Conservation (phyloP, 176 grass and related monocot species). For the Avena eriantha region DNA sequence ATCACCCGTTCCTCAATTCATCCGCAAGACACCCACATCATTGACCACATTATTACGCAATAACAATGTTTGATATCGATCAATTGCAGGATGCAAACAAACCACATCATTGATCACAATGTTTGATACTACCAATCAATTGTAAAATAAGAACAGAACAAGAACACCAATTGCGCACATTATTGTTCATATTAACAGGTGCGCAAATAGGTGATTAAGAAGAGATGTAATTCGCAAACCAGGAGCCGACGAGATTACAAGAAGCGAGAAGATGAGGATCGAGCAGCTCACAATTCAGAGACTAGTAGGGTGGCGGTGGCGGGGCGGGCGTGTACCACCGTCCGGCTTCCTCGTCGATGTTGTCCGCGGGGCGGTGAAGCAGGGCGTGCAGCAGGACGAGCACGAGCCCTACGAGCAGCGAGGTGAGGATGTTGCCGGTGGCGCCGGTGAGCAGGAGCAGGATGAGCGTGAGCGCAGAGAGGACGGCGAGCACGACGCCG, state of each 20-base stretch:
- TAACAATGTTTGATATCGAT: not conserved
- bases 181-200: slow-evolving; percentile 22
- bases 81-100: not conserved
- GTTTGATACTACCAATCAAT: not conserved
- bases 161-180: slow-evolving; percentile 5
- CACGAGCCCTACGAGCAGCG: slow-evolving; percentile 57
- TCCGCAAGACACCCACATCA: not conserved
- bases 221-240: slow-evolving; percentile 12
- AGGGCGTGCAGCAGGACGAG: slow-evolving; percentile 62
- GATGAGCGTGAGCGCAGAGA: slow-evolving; percentile 61
- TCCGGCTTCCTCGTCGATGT: slow-evolving; percentile 58
- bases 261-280: not conserved
- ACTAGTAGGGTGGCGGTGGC: slow-evolving; percentile 32
- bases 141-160: not conserved
- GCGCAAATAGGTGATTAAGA: slow-evolving; percentile 14
- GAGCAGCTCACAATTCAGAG: slow-evolving; percentile 1
- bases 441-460: slow-evolving; percentile 74
- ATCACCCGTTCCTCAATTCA: not conserved
- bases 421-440: slow-evolving; percentile 64
- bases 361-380: slow-evolving; percentile 57
- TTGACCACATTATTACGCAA: not conserved
- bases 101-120: not conserved
- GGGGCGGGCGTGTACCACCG: slow-evolving; percentile 60
- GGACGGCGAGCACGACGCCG: slow-evolving; percentile 43
- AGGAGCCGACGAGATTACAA: slow-evolving; percentile 1